Base-by-base conservation (phyloP, 805 yeast species). In the Brettanomyces custersianus region DNA sequence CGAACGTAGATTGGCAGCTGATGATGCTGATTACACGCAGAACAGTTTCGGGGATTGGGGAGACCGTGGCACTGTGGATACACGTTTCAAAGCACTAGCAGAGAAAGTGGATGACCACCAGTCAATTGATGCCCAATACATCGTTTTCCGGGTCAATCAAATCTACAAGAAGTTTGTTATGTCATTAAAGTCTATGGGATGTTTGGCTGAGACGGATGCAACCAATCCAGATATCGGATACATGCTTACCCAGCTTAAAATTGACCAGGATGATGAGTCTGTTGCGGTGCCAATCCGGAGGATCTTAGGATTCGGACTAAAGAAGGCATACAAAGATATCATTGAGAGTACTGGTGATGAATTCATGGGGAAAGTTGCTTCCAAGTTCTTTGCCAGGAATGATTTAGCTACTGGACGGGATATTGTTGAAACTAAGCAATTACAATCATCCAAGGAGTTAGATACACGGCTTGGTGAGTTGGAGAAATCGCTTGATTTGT, bases 171-270 rank as follows among this genome's bases (percentile, higher is more conserved):
- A 68, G 44, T 70, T 61, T 39, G 65, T 67, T 6, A 56, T 70
- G 42, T 66, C 70, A 15, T 54, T 65, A 35, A 74, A 61, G 45
- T 63, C 71, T 2, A 42, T 66, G 39, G 63, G 62, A 43, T 68
- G 55, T 43, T 39, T 53, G 19, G 19, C 32, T 12, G 26, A 39
- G 9, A 16, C 49, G 15, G 43, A 49, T 20, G 27, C 41, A 5
- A 34, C 38, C 13, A 39, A 47, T 26, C 46, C 51, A 4, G 29
- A 32, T 12, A 43, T 56, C 32, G 51, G 46, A 4, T 39, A 37
- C 25, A 36, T 52, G 47, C 46, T 39, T 35, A 35, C 41, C 10
- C 29, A 31, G 13, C 43, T 53, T 18, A 35, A 33, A 11, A 20
- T 37, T 8, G 42, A 38, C 10, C 34, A 41, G 23, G 26, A 31